Percentiles rank a stretch among this genome's conserved stretches.
Evolutionary conservation across 768 basidiomycete species (phyloP).

Genomic region (Trametes cingulata): DNA sequence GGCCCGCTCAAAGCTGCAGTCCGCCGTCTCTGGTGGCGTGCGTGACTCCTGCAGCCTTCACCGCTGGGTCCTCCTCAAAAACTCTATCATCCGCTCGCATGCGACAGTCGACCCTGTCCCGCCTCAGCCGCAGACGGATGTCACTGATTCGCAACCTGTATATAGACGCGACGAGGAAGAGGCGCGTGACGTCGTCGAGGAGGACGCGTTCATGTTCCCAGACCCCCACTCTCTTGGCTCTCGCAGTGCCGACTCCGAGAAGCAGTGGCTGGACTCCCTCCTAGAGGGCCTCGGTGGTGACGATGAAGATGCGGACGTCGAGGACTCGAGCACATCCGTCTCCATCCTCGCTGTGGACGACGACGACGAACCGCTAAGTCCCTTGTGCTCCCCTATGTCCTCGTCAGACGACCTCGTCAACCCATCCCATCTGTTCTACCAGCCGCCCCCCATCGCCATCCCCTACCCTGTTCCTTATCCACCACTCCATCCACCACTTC

Average conservation of each 20-base stretch:
- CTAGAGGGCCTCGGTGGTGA: slow-evolving; percentile 73
- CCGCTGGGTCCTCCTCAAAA: slow-evolving; percentile 88
- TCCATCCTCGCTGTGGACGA: slow-evolving; percentile 57
- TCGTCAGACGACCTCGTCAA: slow-evolving; percentile 73
- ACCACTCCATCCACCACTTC: slow-evolving; percentile 56
- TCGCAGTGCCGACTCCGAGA: slow-evolving; percentile 55
- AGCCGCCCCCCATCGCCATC: slow-evolving; percentile 47
- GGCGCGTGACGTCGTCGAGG: slow-evolving; percentile 51
- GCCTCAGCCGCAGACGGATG: slow-evolving; percentile 17
- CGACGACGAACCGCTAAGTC: slow-evolving; percentile 57
- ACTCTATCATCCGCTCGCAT: slow-evolving; percentile 65
- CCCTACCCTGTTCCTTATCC: slow-evolving; percentile 70
- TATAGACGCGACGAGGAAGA: slow-evolving; percentile 45
- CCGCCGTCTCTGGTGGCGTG: slow-evolving; percentile 50
- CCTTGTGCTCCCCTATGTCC: slow-evolving; percentile 67
- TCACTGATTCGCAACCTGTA: slow-evolving; percentile 35
- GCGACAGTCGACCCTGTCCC: slow-evolving; percentile 37
- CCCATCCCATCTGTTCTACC: slow-evolving; percentile 47
- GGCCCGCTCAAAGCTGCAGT: slow-evolving; percentile 74
- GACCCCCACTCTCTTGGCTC: slow-evolving; percentile 62
- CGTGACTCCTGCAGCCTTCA: slow-evolving; percentile 77
- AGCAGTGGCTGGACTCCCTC: slow-evolving; percentile 81
- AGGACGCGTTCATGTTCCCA: slow-evolving; percentile 79
- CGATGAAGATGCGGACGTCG: slow-evolving; percentile 49
- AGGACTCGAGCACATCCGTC: slow-evolving; percentile 26